Base-by-base conservation (phyloP, 2,329 filamentous ascomycete genomes). In the Ophiosphaerella narmari region DNA sequence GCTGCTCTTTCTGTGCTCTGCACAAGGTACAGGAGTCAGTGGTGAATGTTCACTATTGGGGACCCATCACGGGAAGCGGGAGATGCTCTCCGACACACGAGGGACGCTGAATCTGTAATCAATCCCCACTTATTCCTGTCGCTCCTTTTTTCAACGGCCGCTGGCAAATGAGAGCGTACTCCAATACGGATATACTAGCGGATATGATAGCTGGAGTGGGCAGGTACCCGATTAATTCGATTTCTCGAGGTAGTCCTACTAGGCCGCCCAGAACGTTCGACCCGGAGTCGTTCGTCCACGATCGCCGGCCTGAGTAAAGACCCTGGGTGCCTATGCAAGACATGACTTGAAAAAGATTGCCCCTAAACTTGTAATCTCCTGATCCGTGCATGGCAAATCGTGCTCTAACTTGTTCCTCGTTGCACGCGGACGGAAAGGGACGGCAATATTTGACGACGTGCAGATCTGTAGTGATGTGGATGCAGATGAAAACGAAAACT, bases 391-490 rank as follows among this genome's bases (percentile, higher is more conserved):
- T 46, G 43, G 36, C 16, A 31, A 43, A 52, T 46, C 39, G 53
- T 43, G 62, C 50, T 47, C 61, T 54, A 59, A 62, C 53, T 41
- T 54, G 29, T 63, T 60, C 36, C 39, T 59, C 53, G 52, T 51
- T 49, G 43, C 49, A 53, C 48, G 50, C 41, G 47, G 44, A 52
- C 40, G 50, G 56, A 51, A 59, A 50, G 21, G 58, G 48, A 48
- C 56, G 52, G 39, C 47, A 50, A 48, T 11, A 29, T 52, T 56
- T 36, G 42, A 44, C 41, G 23, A 35, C 41, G 43, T 48, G 50
- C 55, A 45, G 43, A 29, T 42, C 49, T 48, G 53, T 52, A 55
- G 49, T 50, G 39, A 62, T 60, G 58, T 54, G 60, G 43, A 46
- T 43, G 50, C 35, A 43, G 46, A 39, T 50, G 46, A 42, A 61